A percentile compares a stretch with the other conserved stretches of the same genome.
phyloP scores from a whole-genome alignment of 805 yeast genomes.

The Cyberlindnera lachancei region DNA sequence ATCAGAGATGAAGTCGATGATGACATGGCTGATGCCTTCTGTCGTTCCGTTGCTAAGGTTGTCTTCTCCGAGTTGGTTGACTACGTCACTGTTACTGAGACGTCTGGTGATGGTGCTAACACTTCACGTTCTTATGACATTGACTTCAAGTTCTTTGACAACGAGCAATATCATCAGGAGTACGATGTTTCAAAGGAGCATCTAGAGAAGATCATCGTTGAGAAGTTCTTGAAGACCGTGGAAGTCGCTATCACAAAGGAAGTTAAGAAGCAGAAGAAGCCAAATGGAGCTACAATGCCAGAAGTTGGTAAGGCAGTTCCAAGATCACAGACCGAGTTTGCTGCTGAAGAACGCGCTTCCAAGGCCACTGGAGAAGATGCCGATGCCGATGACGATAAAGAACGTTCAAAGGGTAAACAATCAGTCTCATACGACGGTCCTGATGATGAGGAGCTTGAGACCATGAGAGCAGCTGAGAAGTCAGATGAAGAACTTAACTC shows the following conservation, averaged over 20 bases:
- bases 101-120: constrained; percentile 55
- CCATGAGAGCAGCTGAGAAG: constrained; percentile 76
- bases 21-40: constrained; percentile 85
- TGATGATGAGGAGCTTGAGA: constrained; percentile 90
- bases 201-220: constrained; percentile 61
- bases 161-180: constrained; percentile 73
- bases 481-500: constrained; percentile 56
- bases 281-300: constrained; percentile 42
- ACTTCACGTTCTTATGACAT: constrained; percentile 67
- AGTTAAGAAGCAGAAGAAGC: constrained; percentile 69
- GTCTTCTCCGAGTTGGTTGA: constrained; percentile 84
- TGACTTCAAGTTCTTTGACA: constrained; percentile 65
- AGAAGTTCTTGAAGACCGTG: constrained; percentile 58
- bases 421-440: constrained; percentile 91
- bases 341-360: constrained; percentile 27
- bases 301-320: constrained; percentile 68
- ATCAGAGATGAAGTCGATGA: constrained; percentile 72
- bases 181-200: constrained; percentile 81
- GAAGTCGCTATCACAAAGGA: constrained; percentile 74
- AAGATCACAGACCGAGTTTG: constrained; percentile 39
- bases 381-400: constrained; percentile 56
- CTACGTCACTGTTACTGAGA: constrained; percentile 78
- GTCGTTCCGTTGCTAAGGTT: constrained; percentile 82
- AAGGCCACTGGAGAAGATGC: constrained; percentile 40
- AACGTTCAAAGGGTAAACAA: constrained; percentile 62